Conservation (phyloP, 306 rosid genomes). For the Citrullus amarus region DNA sequence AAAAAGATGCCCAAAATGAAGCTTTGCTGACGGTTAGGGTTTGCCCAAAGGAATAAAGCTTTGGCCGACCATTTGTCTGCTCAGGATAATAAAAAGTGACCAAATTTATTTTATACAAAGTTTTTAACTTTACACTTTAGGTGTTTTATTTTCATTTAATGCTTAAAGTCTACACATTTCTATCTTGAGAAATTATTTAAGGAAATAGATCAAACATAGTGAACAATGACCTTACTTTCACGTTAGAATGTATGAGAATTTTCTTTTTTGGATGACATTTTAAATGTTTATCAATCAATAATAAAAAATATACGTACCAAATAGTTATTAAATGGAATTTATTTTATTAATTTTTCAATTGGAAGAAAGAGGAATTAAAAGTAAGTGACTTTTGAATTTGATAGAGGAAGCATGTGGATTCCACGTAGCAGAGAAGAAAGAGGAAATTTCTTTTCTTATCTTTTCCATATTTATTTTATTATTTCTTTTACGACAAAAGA, state of each 20-base stretch:
- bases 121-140: background rate
- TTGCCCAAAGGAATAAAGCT: slow-evolving; percentile 8
- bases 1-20: background rate
- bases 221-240: no score
- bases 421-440: background rate
- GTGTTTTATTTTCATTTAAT: background rate
- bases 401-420: background rate
- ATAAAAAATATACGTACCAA: no score
- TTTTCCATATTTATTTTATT: background rate
- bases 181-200: background rate
- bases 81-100: background rate
- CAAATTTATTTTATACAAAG: background rate
- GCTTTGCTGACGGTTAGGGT: slow-evolving; percentile 4
- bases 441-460: background rate
- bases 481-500: background rate
- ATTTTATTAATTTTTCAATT: no score
- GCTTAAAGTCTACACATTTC: background rate
- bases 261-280: background rate
- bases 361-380: background rate
- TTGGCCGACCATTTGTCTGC: slow-evolving; percentile 14
- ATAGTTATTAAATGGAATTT: no score
- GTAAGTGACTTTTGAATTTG: background rate
- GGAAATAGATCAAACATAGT: no score
- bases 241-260: no score
- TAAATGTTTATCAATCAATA: no score